Evolutionary conservation across 768 basidiomycete species (phyloP), one percentile per base, ranked within the genome.

Genomic region (Termitomyces eurrhizus): DNA sequence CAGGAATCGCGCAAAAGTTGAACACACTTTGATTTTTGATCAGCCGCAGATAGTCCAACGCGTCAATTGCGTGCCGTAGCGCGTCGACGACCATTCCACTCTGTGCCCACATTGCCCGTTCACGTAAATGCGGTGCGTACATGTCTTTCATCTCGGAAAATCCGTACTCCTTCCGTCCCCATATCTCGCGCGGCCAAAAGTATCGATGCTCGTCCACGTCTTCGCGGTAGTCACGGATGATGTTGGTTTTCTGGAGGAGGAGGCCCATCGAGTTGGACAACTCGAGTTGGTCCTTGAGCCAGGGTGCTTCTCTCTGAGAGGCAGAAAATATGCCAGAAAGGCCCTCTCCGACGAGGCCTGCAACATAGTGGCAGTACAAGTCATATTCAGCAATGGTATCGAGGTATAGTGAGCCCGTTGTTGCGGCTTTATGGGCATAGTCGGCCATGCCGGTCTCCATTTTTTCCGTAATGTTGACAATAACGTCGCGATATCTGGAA

Each of bases 351-450:
- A 98, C 96, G 59, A 99, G 88, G 3, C 96, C 96, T 0, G 96
- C 96, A 66, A 98, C 96, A 70, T 95, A 98, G 73, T 99, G 96
- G 72, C 96, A 99, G 75, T 99, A 99, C 14, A 99, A 83, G 72
- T 98, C 93, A 76, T 95, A 99, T 65, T 97, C 94, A 41, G 85
- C 79, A 56, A 94, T 75, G 7, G 89, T 86, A 49, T 85, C 82
- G 57, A 97, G 81, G 68, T 89, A 88, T 63, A 86, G 81, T 48
- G 83, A 77, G 54, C 86, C 87, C 0, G 85, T 85, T 6, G 87
- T 76, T 6, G 88, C 88, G 6, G 92, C 88, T 64, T 87, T 86
- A 74, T 92, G 92, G 1, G 93, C 88, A 69, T 90, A 98, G 73
- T 96, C 93, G 26, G 97, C 94, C 96, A 99, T 99, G 21, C 96